A percentile compares a stretch with the other conserved stretches of the same genome.
These are phyloP conservation scores for Cyberlindnera misumaiensis DNA, from an alignment of 805 yeast genomes.

Conservation along the genomic window DNA sequence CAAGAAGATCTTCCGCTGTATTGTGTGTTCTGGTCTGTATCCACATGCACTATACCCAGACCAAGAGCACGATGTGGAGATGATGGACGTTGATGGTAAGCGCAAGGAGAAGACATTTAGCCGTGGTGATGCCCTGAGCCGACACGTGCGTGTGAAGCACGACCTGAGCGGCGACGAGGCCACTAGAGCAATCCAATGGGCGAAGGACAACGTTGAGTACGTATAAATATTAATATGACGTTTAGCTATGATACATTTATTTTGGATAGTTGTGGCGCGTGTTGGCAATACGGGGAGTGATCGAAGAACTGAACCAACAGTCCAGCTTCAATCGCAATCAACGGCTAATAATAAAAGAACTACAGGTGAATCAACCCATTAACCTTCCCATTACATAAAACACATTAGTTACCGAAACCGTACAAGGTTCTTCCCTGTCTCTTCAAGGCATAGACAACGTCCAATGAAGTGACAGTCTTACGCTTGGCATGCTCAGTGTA, in stretches of 20 bases:
- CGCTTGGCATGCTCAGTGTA: conserved; percentile 99
- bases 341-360: background rate
- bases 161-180: conserved; percentile 61
- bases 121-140: conserved; percentile 87
- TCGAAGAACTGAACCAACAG: too few species aligned
- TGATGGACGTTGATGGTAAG: conserved; percentile 22
- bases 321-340: too few species aligned
- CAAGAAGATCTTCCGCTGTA: conserved; percentile 80
- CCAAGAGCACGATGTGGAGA: conserved; percentile 1
- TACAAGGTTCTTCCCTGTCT: conserved; percentile 99
- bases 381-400: conserved; percentile 1
- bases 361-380: background rate
- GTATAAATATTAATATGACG: conserved; percentile 3
- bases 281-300: too few species aligned
- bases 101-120: conserved; percentile 69
- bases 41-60: conserved; percentile 3
- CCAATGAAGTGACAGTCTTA: conserved; percentile 98
- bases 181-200: conserved; percentile 63
- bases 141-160: conserved; percentile 91
- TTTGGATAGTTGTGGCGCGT: too few species aligned
- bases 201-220: conserved; percentile 72
- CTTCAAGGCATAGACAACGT: conserved; percentile 98
- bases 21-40: conserved; percentile 44
- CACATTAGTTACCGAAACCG: conserved; percentile 96
- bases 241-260: background rate